Evolutionary conservation across 345 rosid genomes (phyloP).

Genomic region (Microthlaspi erraticum): DNA sequence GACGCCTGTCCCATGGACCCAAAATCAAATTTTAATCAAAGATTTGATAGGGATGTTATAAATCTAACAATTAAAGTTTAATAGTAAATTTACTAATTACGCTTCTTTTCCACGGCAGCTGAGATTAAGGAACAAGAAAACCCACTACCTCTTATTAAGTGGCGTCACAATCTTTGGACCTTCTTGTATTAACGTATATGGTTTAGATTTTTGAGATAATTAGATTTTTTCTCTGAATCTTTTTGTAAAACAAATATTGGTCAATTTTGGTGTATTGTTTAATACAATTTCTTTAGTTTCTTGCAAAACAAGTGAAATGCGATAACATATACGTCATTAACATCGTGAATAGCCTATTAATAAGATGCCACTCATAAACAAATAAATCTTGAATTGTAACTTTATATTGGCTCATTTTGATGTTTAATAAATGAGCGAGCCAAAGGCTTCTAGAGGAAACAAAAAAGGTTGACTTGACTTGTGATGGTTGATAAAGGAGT

Average conservation of each 20-base stretch:
- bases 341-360: slow-evolving; percentile 14
- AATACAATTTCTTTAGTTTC: slow-evolving; percentile 15
- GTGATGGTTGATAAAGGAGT: slow-evolving; percentile 22
- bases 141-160: slow-evolving; percentile 29
- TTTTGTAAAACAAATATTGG: slow-evolving; percentile 26
- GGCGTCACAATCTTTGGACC: slow-evolving; percentile 49
- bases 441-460: slow-evolving; percentile 44
- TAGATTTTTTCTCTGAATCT: slow-evolving; percentile 18
- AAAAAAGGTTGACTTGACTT: slow-evolving; percentile 47
- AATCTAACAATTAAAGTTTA: slow-evolving; percentile 20
- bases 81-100: slow-evolving; percentile 13
- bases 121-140: slow-evolving; percentile 44
- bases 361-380: neutral
- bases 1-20: slow-evolving; percentile 48
- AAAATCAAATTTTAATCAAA: slow-evolving; percentile 38
- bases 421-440: slow-evolving; percentile 6
- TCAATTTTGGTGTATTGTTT: slow-evolving; percentile 35
- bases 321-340: slow-evolving; percentile 16
- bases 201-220: neutral
- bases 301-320: slow-evolving; percentile 35
- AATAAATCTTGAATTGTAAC: neutral
- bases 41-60: slow-evolving; percentile 43
- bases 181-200: slow-evolving; percentile 41
- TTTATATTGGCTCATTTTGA: slow-evolving; percentile 17
- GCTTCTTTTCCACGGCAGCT: slow-evolving; percentile 48